These are phyloP conservation scores for Candida neerlandica DNA, from an alignment of 1,139 yeast genomes.

Conservation along the genomic window DNA sequence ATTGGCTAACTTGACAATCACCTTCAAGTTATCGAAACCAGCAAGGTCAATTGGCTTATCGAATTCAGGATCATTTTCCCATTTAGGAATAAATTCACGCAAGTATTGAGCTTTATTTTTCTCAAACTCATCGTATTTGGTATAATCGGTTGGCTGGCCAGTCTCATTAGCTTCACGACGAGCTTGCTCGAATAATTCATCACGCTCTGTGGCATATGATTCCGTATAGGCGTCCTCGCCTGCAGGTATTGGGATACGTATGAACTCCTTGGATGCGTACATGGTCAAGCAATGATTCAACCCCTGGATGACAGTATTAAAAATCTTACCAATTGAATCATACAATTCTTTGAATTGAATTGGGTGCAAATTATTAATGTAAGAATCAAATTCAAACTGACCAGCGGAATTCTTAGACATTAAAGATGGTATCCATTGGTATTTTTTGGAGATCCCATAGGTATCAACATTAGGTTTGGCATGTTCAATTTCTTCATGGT, in stretches of 20 bases:
- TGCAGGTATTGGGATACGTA: slow-evolving; percentile 22
- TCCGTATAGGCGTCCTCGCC: slow-evolving; percentile 20
- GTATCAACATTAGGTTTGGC: slow-evolving; percentile 21
- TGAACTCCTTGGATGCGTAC: slow-evolving; percentile 21
- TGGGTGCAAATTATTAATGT: slow-evolving; percentile 46
- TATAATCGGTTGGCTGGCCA: slow-evolving; percentile 9
- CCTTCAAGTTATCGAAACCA: slow-evolving; percentile 29
- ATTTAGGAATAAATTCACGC: slow-evolving; percentile 36
- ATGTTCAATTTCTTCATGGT: slow-evolving; percentile 15
- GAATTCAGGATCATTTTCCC: slow-evolving; percentile 20
- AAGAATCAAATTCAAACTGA: slow-evolving; percentile 27
- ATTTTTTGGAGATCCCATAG: slow-evolving; percentile 26
- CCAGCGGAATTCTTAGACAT: slow-evolving; percentile 16
- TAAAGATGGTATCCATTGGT: slow-evolving; percentile 38
- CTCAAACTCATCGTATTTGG: slow-evolving; percentile 15
- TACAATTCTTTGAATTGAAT: slow-evolving; percentile 26
- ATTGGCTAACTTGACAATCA: slow-evolving; percentile 44
- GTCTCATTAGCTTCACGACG: slow-evolving; percentile 10
- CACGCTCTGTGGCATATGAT: slow-evolving; percentile 15
- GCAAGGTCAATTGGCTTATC: slow-evolving; percentile 22
- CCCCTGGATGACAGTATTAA: slow-evolving; percentile 33
- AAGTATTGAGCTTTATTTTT: slow-evolving; percentile 18
- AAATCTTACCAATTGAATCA: slow-evolving; percentile 29
- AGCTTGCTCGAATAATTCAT: slow-evolving; percentile 11
- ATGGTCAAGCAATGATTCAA: slow-evolving; percentile 30